Evolutionary conservation across 2,329 filamentous ascomycete genomes (phyloP), one percentile per base, ranked within the genome.

Genomic region (Rutstroemia sp.): DNA sequence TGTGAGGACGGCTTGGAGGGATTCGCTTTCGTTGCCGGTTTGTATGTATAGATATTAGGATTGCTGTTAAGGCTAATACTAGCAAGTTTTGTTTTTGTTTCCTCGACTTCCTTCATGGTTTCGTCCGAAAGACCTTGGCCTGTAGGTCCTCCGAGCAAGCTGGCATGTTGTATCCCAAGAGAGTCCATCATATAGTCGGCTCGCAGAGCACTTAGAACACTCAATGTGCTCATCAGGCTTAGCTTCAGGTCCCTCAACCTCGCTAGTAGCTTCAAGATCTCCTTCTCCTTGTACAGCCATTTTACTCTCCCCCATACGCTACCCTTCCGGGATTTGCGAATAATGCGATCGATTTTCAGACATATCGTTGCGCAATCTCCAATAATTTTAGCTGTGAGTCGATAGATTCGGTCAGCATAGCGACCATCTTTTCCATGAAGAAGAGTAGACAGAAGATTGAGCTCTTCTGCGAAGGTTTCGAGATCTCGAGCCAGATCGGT

Each of bases 201-300:
- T 45, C 59, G 59, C 5, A 62, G 25, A 2, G 46, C 54, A 56
- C 52, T 59, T 18, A 62, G 34, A 5, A 59, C 25, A n/a, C 54
- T 52, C 46, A 63, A 45, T n/a, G 37, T 61, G 2, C 59, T 41
- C 56, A 64, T 44, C 19, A 64, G 19, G 38, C 59, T 60, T 6
- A 63, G 34, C 34, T 64, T 63, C 3, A 64, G 45, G 56, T 60
- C 61, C 37, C 59, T 58, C 49, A 62, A 30, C 45, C 59, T 61
- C 9, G 52, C 53, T 37, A 63, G 23, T 6, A 64, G 16, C 42
- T 61, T 62, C 49, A 54, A 51, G 9, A 63, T 58, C 18, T 60
- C 57, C 34, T 63, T 63, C 42, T 63, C 62, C 23, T 62, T 61
- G 39, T 58, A 61, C 27, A 62, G 21, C 62, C 62, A 63, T 58